Evolutionary conservation across 495 filamentous ascomycete genomes (phyloP), one percentile per base, ranked within the genome.

Genomic region (Thozetella sp.): DNA sequence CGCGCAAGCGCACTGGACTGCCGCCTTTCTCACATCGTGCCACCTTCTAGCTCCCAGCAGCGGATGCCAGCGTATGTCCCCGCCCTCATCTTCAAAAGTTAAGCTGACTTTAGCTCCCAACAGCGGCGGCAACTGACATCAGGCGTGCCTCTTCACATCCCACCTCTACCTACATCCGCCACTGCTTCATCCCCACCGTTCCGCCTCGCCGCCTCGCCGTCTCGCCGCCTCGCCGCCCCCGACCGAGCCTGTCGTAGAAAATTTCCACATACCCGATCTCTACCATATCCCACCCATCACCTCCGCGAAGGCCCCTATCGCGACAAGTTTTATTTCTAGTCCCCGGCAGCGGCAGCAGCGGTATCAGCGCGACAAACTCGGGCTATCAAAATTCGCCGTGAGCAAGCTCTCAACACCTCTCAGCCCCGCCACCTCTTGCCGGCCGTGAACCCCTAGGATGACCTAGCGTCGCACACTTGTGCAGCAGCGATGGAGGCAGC

Each of bases 401-500:
- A n/a, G n/a, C n/a, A n/a, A n/a, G n/a, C n/a, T n/a, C n/a, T n/a
- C n/a, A n/a, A n/a, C n/a, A n/a, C n/a, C 20, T 27, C 9, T 13
- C 20, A 27, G 19, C 4, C 15, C 37, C 48, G 26, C 51, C 11
- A 25, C 30, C 48, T 19, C 40, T 43, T 24, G 30, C 22, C 46
- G 25, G 24, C 25, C 25, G 58, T 59, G 58, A 57, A 26, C 19
- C 30, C 51, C 51, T 25, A 25, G 50, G 34, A 64, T 43, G 10
- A 45, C 15, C 27, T 63, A 9, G 52, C 22, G 22, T 25, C 22
- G 52, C n/a, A 53, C 60, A 27, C 65, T 27, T 30, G 53, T 46
- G 23, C 22, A 43, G 19, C 55, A 25, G 51, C 61, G 26, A 80
- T 80, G 78, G 77, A 74, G 64, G 64, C 68, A 58, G 27, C 65